Evolutionary conservation across 1,284 basidiomycete genomes (phyloP), one percentile per base, ranked within the genome.

Genomic region (Cystobasidiaceae sp.): DNA sequence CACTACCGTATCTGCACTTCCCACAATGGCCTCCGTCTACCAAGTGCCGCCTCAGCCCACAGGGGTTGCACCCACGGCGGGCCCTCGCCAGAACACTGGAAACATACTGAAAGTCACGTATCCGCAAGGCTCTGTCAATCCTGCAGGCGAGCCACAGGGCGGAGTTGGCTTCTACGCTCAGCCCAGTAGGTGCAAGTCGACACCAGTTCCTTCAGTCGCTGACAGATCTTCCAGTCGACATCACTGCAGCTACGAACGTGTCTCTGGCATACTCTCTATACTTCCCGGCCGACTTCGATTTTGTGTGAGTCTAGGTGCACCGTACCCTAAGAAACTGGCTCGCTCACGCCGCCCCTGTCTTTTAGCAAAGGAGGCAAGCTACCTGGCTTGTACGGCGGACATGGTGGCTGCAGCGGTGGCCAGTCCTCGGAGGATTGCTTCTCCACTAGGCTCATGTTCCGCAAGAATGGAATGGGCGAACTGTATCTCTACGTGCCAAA

Each of bases 401-500:
- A 65, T 2, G 71, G 70, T 23, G 73, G 71, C 11, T 76, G 75
- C 52, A 69, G 70, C 4, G 75, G 74, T 2, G 75, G 74, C 0
- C 65, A 73, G 25, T 23, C 50, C 0, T 69, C 71, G 0, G 49
- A 61, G 13, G 66, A 71, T 41, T 75, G 75, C 51, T 76, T 71
- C 66, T 72, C 72, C 21, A 69, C 69, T 13, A 61, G 72, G 1
- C 57, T 63, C 50, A 64, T 73, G 72, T 71, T 52, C 50, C 67
- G 72, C 28, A 67, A 57, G 19, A 63, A 50, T 27, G 72, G 72
- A 19, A 68, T 57, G 65, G 72, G 72, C 52, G 76, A 73, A 67
- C 64, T 73, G 28, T 73, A 73, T 67, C 68, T 73, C 19, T 89
- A 89, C 68, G 86, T 85, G 8, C 82, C 83, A 0, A 83, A 82